Percentiles rank a stretch among this genome's conserved stretches.
Evolutionary conservation across 345 rosid species (phyloP).

Genomic region (Rhizophora mangle): DNA sequence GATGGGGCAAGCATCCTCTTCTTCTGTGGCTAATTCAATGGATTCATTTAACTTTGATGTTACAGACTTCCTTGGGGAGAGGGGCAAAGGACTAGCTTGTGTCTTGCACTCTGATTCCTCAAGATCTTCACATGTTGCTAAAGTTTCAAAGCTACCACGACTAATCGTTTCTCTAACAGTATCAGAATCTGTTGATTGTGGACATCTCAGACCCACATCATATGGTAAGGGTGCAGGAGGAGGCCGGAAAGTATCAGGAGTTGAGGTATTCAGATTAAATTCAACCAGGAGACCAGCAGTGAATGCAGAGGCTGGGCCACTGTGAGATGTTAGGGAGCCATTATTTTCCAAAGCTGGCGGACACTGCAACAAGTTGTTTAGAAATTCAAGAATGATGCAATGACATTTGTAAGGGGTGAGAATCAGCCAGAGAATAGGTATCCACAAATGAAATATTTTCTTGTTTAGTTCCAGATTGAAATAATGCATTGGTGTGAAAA

Average conservation of each 20-base stretch:
- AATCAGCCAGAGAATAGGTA: not conserved
- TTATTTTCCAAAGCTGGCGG: slow-evolving; percentile 27
- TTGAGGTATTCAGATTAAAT: slow-evolving; percentile 40
- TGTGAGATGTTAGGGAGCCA: slow-evolving; percentile 20
- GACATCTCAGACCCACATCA: slow-evolving; percentile 25
- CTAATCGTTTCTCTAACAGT: slow-evolving; percentile 20
- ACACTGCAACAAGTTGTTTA: slow-evolving; percentile 24
- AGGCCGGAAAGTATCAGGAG: slow-evolving; percentile 30
- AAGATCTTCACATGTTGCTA: slow-evolving; percentile 23
- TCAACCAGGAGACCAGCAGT: slow-evolving; percentile 49
- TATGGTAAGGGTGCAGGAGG: slow-evolving; percentile 36
- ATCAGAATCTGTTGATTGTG: slow-evolving; percentile 21
- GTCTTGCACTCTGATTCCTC: slow-evolving; percentile 47
- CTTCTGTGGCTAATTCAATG: slow-evolving; percentile 19
- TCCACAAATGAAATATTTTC: not conserved
- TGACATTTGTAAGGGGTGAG: not conserved
- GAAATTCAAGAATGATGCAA: slow-evolving; percentile 15
- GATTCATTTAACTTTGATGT: slow-evolving; percentile 37
- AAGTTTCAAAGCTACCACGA: slow-evolving; percentile 22
- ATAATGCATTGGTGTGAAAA: too few relatives aligned
- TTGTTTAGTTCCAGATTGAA: too few relatives aligned
- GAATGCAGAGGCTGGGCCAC: slow-evolving; percentile 29
- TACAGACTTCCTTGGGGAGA: slow-evolving; percentile 50
- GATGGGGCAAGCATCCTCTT: slow-evolving; percentile 29
- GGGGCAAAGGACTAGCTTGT: slow-evolving; percentile 40